Conservation (phyloP, 768 basidiomycete genomes). For the Psilocybe cyanescens region DNA sequence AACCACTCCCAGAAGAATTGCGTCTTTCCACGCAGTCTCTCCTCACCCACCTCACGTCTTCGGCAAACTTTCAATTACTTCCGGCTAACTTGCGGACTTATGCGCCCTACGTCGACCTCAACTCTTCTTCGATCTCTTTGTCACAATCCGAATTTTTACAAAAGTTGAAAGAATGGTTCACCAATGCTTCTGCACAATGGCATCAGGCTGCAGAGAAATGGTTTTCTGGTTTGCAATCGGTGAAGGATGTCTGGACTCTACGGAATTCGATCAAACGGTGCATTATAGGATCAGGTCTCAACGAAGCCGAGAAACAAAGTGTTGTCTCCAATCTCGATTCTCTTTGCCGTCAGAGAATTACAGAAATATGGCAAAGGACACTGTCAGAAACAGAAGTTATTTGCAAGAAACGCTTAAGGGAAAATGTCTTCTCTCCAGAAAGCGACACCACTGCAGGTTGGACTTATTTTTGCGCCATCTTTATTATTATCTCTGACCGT, state of each 20-base stretch:
- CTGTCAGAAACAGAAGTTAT: slow-evolving; percentile 18
- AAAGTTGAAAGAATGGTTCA: slow-evolving; percentile 69
- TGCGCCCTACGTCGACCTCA: slow-evolving; percentile 82
- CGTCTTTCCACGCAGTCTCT: slow-evolving; percentile 69
- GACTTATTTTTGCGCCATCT: neutral
- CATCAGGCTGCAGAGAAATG: slow-evolving; percentile 52
- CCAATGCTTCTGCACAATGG: slow-evolving; percentile 49
- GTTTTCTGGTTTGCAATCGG: slow-evolving; percentile 60
- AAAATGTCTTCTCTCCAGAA: slow-evolving; percentile 7
- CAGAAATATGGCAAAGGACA: slow-evolving; percentile 56
- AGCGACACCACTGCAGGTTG: slow-evolving; percentile 5
- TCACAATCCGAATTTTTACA: slow-evolving; percentile 44
- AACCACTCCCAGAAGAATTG: slow-evolving; percentile 51
- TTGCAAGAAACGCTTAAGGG: slow-evolving; percentile 21
- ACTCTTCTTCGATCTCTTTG: slow-evolving; percentile 58
- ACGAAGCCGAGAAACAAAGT: slow-evolving; percentile 45
- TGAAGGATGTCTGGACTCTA: slow-evolving; percentile 76
- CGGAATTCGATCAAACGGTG: slow-evolving; percentile 54
- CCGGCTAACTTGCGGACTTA: slow-evolving; percentile 74
- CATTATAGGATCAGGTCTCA: slow-evolving; percentile 48
- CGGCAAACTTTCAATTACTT: slow-evolving; percentile 79
- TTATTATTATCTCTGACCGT: neutral
- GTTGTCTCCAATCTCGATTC: slow-evolving; percentile 55
- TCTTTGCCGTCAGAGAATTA: slow-evolving; percentile 55
- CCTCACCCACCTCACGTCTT: slow-evolving; percentile 76